A percentile compares a stretch with the other conserved stretches of the same genome.
These are phyloP conservation scores for Leucosporidium creatinivorum DNA, from an alignment of 768 basidiomycete species.

Conservation along the genomic window DNA sequence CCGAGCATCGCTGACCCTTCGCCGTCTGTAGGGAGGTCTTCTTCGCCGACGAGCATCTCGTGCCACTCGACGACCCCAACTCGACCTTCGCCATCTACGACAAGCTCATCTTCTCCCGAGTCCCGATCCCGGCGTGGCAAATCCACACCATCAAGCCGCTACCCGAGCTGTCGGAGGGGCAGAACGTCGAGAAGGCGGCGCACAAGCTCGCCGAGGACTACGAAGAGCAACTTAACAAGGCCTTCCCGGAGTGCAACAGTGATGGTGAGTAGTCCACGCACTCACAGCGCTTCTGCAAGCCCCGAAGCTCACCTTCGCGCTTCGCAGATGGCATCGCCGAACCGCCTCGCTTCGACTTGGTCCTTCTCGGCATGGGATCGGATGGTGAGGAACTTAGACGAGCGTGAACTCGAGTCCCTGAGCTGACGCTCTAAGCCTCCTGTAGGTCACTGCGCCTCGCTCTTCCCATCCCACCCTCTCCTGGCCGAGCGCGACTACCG, in stretches of 20 bases:
- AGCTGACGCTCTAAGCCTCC: too few species aligned
- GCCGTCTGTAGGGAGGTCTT: constrained; percentile 69
- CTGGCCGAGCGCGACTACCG: constrained; percentile 77
- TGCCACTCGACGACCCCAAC: constrained; percentile 80
- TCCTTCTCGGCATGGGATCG: constrained; percentile 90
- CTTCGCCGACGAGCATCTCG: constrained; percentile 86
- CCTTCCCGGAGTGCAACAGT: constrained; percentile 82
- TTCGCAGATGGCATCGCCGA: constrained; percentile 49
- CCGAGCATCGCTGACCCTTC: neutral
- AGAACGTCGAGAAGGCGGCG: constrained; percentile 16
- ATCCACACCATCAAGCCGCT: constrained; percentile 68
- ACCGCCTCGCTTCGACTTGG: constrained; percentile 82
- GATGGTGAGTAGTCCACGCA: constrained; percentile 43
- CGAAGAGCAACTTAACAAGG: constrained; percentile 59
- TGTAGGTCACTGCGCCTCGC: constrained; percentile 45
- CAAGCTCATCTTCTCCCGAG: constrained; percentile 63
- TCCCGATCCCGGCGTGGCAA: constrained; percentile 62
- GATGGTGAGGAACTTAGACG: constrained; percentile 66
- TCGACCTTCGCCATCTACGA: constrained; percentile 74
- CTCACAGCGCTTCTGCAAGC: neutral
- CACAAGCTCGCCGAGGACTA: constrained; percentile 43
- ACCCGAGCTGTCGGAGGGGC: neutral
- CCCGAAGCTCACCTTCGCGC: neutral
- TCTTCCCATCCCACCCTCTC: constrained; percentile 79
- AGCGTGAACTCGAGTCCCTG: too few species aligned